Percentiles rank a stretch among this genome's conserved stretches.
These are phyloP conservation scores for Neobulgaria alba DNA, from an alignment of 2,329 filamentous ascomycete genomes.

Conservation along the genomic window DNA sequence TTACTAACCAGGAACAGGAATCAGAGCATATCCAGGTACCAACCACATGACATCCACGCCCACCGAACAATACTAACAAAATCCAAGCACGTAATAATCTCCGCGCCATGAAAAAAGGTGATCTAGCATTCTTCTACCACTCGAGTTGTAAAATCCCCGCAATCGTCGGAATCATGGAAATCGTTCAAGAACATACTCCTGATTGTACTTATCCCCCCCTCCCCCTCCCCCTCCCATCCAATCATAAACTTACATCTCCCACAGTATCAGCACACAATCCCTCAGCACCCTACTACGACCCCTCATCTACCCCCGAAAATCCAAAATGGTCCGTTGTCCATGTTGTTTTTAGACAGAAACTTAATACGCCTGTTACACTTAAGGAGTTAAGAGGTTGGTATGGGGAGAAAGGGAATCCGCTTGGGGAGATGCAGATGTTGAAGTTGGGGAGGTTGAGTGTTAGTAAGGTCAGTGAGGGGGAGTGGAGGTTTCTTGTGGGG, in stretches of 20 bases:
- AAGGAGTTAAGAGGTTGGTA: constrained; percentile 61
- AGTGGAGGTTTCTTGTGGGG: constrained; percentile 56
- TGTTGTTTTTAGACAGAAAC: constrained; percentile 79
- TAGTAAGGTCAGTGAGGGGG: constrained; percentile 51
- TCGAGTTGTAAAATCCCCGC: constrained; percentile 86
- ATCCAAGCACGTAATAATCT: constrained; percentile 75
- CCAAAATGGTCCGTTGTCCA: constrained; percentile 86
- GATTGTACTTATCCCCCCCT: constrained; percentile 49
- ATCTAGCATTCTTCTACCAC: constrained; percentile 95
- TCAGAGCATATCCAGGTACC: constrained; percentile 41
- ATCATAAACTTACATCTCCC: constrained; percentile 2
- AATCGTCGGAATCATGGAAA: constrained; percentile 81
- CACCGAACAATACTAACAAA: too few species aligned
- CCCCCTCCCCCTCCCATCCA: constrained; percentile 3
- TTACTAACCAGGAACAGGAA: constrained; percentile 23
- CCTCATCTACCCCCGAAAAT: constrained; percentile 58
- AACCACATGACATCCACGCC: not conserved
- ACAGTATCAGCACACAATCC: constrained; percentile 54
- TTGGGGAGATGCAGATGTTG: constrained; percentile 75
- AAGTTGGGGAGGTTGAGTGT: constrained; percentile 80
- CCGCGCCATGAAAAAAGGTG: constrained; percentile 81
- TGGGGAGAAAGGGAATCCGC: constrained; percentile 40
- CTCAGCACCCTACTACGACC: constrained; percentile 73
- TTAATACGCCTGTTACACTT: constrained; percentile 60
- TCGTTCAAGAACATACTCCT: constrained; percentile 73